Base-by-base conservation (phyloP, 2,329 filamentous ascomycete species). In the Metarhizium sp. region DNA sequence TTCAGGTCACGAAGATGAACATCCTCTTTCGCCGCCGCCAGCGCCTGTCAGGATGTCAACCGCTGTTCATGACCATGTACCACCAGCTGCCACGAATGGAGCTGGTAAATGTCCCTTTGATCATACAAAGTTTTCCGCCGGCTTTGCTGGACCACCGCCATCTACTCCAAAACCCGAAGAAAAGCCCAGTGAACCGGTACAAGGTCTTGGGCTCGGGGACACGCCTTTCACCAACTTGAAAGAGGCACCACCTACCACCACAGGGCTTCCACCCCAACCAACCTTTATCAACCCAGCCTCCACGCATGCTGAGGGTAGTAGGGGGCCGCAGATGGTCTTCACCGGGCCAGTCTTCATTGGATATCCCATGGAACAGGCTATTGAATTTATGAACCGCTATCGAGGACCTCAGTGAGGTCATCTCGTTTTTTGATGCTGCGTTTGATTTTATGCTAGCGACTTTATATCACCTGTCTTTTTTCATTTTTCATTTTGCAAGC, bases 291-390 rank as follows among this genome's bases (percentile, higher is more conserved):
- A 78, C 59, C 67, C 76, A 45, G 64, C 68, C 54, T 58, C 70
- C 42, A 52, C 64, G 50, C 69, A 73, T 60, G 64, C 63, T 53
- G 61, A 61, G 6, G 58, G 59, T 43, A 66, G 62, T 10, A 61
- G 63, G 8, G 60, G 62, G 10, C 81, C 88, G 10, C 86, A 87
- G 62, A 87, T 96, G 81, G 77, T 95, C 0, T 96, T 96, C 66
- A 95, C 89, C 8, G 92, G 92, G 0, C 92, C 92, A 0, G 91
- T 96, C 0, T 96, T 96, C 66, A 90, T 97, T 63, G 92, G 92
- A 0, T 96, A 96, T 65, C 84, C 87, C 10, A 81, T 90, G 58
- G 89, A 95, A 57, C 86, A 95, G 67, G 88, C 89, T n/a, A 80
- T 89, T 29, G 78, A 82, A 54, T 79, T 95, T 52, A 80, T 95